Conservation (phyloP, 805 yeast species). For the Candida krabiensis region DNA sequence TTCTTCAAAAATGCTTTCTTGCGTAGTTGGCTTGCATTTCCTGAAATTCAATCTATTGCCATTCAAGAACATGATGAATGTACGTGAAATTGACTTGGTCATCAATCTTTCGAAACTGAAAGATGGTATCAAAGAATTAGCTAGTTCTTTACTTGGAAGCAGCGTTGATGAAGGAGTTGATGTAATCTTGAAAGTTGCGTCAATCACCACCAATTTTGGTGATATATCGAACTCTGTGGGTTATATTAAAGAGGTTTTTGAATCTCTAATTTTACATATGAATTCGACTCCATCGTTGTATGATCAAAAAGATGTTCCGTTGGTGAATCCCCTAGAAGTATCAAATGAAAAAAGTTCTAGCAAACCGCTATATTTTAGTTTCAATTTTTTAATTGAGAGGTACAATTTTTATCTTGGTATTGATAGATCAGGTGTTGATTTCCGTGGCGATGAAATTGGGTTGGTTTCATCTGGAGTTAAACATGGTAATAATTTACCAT, state of each 20-base stretch:
- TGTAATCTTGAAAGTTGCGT: conserved; percentile 18
- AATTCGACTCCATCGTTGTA: conserved; percentile 3
- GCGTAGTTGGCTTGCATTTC: conserved; percentile 11
- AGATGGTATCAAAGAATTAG: conserved; percentile 15
- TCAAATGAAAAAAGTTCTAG: not conserved
- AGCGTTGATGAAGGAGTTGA: conserved; percentile 23
- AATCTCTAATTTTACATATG: not conserved
- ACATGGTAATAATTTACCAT: conserved; percentile 17
- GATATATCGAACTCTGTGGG: conserved; percentile 4
- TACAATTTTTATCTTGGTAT: conserved; percentile 23
- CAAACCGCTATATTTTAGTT: conserved; percentile 17
- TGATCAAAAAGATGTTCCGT: not conserved
- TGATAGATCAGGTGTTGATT: conserved; percentile 17
- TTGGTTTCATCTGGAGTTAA: conserved; percentile 20
- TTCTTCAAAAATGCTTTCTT: conserved; percentile 2
- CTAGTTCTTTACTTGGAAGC: conserved; percentile 12
- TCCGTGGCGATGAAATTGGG: conserved; percentile 20
- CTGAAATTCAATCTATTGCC: conserved; percentile 23
- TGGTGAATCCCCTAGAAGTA: not conserved
- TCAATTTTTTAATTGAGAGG: conserved; percentile 20
- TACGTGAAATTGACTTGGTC: conserved; percentile 15
- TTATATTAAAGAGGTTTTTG: conserved; percentile 5
- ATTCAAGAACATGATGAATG: conserved; percentile 18
- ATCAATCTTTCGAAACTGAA: conserved; percentile 11
- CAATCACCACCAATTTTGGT: conserved; percentile 15